phyloP scores from a whole-genome alignment of 441 rosid genomes.

The Flueggea neowawraea region DNA sequence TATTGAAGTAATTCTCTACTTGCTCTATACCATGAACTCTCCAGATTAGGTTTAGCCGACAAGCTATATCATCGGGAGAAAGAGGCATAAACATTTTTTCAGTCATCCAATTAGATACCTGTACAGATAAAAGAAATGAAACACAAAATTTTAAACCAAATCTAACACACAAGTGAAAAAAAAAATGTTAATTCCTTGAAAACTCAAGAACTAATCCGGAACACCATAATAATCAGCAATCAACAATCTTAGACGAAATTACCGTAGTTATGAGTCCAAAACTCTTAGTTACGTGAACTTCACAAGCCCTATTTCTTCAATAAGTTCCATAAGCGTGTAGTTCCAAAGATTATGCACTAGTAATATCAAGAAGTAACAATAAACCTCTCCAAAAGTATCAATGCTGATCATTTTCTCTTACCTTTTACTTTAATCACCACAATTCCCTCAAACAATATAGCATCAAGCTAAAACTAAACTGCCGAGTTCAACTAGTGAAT shows the following conservation, averaged over 20 bases:
- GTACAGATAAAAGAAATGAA: neutral
- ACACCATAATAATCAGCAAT: too few species aligned
- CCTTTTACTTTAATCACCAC: neutral
- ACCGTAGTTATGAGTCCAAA: too few species aligned
- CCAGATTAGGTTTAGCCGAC: conserved; percentile 7
- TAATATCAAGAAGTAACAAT: too few species aligned
- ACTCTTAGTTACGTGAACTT: too few species aligned
- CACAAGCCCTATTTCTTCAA: too few species aligned
- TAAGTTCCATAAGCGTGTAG: too few species aligned
- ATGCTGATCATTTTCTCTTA: neutral
- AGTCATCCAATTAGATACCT: conserved; percentile 14
- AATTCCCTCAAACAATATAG: neutral
- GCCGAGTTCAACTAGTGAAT: neutral
- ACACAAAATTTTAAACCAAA: neutral
- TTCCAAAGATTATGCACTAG: too few species aligned
- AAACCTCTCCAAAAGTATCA: too few species aligned
- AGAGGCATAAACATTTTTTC: conserved; percentile 9
- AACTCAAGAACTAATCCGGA: too few species aligned
- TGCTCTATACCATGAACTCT: conserved; percentile 7
- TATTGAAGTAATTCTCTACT: conserved; percentile 9
- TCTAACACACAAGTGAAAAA: neutral
- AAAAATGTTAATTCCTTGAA: too few species aligned
- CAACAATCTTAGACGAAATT: too few species aligned
- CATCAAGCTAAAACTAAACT: neutral
- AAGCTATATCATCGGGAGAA: neutral